Percentiles rank a stretch among this genome's conserved stretches.
Conservation (phyloP, 2,329 filamentous ascomycete species). For the Macrophomina tecta region DNA sequence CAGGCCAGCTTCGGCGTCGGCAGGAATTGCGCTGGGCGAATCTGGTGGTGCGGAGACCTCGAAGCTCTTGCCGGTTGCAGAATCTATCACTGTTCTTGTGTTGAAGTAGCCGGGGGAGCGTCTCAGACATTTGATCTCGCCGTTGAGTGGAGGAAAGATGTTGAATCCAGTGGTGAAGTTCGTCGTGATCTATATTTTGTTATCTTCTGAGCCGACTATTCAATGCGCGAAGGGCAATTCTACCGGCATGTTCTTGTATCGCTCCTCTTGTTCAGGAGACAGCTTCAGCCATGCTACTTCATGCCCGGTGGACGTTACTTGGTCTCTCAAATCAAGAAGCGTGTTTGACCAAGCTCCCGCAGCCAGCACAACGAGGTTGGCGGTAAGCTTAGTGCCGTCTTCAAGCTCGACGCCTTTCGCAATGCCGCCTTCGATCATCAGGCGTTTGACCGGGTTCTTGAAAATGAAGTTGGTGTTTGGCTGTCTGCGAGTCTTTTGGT, state of each 20-base stretch:
- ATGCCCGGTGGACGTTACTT: conserved; percentile 18
- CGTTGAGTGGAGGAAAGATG: conserved; percentile 27
- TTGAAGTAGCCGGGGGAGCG: conserved; percentile 25
- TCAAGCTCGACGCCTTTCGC: conserved; percentile 60
- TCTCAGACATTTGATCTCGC: conserved; percentile 26
- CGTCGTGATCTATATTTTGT: conserved; percentile 12
- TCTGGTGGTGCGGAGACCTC: conserved; percentile 21
- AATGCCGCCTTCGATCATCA: conserved; percentile 9
- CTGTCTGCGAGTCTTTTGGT: conserved; percentile 14
- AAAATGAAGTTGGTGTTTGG: conserved; percentile 16
- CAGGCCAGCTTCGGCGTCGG: conserved; percentile 17
- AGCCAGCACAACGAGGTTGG: conserved; percentile 79
- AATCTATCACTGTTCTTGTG: conserved; percentile 5
- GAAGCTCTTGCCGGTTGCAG: background rate
- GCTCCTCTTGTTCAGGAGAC: conserved; percentile 5
- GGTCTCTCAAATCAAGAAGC: conserved; percentile 70
- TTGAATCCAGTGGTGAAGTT: conserved; percentile 28
- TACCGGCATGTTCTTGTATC: conserved; percentile 28
- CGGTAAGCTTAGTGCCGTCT: conserved; percentile 59
- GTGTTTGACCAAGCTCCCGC: conserved; percentile 86
- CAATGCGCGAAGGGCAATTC: background rate
- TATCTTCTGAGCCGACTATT: background rate
- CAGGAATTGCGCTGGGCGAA: conserved; percentile 22
- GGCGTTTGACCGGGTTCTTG: conserved; percentile 9
- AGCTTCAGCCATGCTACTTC: conserved; percentile 28